phyloP scores from a whole-genome alignment of 179 eudicot species.

The Nepenthes alata region DNA sequence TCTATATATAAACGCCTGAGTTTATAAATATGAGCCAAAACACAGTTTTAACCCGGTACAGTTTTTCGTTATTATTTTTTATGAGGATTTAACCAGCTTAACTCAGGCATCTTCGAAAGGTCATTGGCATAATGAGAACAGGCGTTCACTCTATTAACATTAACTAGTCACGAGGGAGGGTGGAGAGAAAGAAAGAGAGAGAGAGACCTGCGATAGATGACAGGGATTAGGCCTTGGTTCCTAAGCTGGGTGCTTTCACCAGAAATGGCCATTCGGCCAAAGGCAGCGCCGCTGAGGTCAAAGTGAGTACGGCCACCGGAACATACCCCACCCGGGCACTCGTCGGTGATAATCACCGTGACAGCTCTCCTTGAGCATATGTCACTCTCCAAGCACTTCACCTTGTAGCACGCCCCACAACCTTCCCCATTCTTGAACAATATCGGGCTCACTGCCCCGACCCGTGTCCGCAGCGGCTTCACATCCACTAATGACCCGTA shows the following conservation, averaged over 20 bases:
- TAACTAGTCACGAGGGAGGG: too few relatives aligned
- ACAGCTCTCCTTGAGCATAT: conserved; percentile 78
- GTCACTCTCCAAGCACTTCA: conserved; percentile 60
- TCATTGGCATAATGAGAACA: too few relatives aligned
- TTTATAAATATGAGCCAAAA: too few relatives aligned
- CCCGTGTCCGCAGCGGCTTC: conserved; percentile 75
- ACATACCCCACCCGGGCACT: conserved; percentile 88
- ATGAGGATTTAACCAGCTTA: too few relatives aligned
- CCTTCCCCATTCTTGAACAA: conserved; percentile 89
- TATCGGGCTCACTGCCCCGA: conserved; percentile 74
- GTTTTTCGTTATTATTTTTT: too few relatives aligned
- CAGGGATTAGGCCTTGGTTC: conserved; percentile 54
- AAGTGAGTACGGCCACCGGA: conserved; percentile 58
- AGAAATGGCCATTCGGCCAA: conserved; percentile 66
- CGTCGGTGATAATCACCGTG: conserved; percentile 81
- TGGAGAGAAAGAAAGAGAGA: too few relatives aligned
- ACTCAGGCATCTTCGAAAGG: too few relatives aligned
- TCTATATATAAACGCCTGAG: too few relatives aligned
- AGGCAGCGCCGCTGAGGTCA: conserved; percentile 96
- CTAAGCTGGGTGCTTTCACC: conserved; percentile 51
- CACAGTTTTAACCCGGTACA: too few relatives aligned
- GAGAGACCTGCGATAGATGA: conserved; percentile 53
- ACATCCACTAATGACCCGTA: conserved; percentile 91
- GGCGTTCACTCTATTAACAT: too few relatives aligned
- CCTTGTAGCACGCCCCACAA: conserved; percentile 93